Base-by-base conservation (phyloP, 2,329 filamentous ascomycete genomes). In the Arthrinium puccinioides region DNA sequence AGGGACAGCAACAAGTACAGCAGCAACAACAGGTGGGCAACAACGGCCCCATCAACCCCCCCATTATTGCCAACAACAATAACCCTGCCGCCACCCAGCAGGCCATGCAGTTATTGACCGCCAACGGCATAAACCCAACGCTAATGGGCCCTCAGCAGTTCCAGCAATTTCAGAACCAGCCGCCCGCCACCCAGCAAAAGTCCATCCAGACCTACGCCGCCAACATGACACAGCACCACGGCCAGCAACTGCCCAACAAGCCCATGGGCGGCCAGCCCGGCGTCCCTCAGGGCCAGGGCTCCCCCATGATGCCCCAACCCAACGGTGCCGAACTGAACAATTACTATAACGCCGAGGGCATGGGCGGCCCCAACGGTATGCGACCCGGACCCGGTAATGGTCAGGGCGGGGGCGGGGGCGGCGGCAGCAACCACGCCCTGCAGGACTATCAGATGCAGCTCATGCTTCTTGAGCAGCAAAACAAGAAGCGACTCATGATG, bases 401-500 rank as follows among this genome's bases (percentile, higher is more conserved):
- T 23, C 69, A 70, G 46, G 63, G 61, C 44, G 70, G 63, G 49
- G 72, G 67, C 35, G 83, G 82, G 46, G 63, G 61, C 44, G 70
- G 63, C 49, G 72, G 67, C 35, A 84, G 82, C 60, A 90, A 87
- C 56, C 84, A 89, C 57, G 85, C 85, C 16, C 69, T 90, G 31
- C 84, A 89, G 60, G 85, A 92, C 58, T 90, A 90, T 52, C 85
- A 90, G 64, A 89, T 89, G 84, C 85, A 90, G 58, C 64, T 90
- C 55, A 90, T 89, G 85, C 64, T 89, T 34, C 72, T 90, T 13
- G 85, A 90, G 61, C 85, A 89, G 61, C 84, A 90, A 62, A 90
- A 90, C 52, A 90, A 89, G 70, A 89, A 88, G 62, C 72, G 85
- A 14, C 69, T 90, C 33, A 79, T 88, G 69, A 87, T 88, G 84